Base-by-base conservation (phyloP, 1,139 yeast genomes). In the Suhomyces taliae region DNA sequence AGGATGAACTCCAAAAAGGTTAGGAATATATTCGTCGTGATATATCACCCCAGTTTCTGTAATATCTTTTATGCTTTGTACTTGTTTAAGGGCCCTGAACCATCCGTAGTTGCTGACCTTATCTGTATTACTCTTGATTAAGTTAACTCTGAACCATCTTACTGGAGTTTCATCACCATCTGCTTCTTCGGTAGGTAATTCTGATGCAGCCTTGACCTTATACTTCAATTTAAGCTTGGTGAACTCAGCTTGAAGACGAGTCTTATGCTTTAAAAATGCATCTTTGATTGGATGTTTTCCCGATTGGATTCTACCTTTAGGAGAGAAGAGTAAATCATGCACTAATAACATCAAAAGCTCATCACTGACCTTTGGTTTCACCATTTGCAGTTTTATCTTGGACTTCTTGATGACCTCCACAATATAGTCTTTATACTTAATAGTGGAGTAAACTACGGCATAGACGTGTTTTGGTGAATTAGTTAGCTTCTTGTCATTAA, bases 281-380 rank as follows among this genome's bases (percentile, higher is more conserved):
- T 88, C 95, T 60, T 93, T 93, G 49, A 90, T 76, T 0, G 93
- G 89, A 51, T 87, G 91, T 58, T 90, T 90, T 7, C 95, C 95
- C 76, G 90, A 86, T 60, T 90, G 95, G 49, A 93, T 87, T 52
- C 97, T 71, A 8, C 96, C 96, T 31, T 82, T 76, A 51, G 83
- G 78, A 6, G 95, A 81, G 51, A 93, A 78, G 7, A 93, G 66
- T 48, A 90, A 70, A 67, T 93, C 99, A 61, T 93, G 95, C 1
- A 86, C 84, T 66, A 93, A 69, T 14, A 93, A 68, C 44, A 82
- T 54, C 2, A 88, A 79, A 45, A 88, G 64, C 39, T 69, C 72
- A 41, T 74, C 77, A 19, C 75, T 72, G 10, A 76, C 60, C 48
- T 72, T 70, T 53, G 70, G 53, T 62, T 72, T 67, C 34, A 68